phyloP scores from a whole-genome alignment of 2,329 filamentous ascomycete species.

The Ophiostoma angusticollis region DNA sequence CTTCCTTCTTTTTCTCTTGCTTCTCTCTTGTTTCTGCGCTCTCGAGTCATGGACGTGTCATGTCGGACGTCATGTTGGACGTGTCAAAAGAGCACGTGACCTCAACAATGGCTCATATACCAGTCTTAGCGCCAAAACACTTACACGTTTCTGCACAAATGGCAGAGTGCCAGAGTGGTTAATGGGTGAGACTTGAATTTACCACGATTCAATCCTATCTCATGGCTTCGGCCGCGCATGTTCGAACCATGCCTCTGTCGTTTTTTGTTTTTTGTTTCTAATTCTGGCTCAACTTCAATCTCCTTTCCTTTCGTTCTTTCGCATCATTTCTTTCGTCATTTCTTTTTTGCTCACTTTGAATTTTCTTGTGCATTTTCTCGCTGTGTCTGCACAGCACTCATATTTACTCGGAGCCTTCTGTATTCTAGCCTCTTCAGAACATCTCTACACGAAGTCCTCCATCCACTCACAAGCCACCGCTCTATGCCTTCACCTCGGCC shows the following conservation, averaged over 20 bases:
- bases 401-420: no score
- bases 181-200: conserved; percentile 16
- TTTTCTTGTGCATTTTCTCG: neutral
- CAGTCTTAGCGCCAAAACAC: neutral
- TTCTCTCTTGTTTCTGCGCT: neutral
- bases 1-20: neutral
- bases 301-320: conserved; percentile 1
- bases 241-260: conserved; percentile 16
- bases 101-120: no score
- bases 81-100: no score
- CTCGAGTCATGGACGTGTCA: no score
- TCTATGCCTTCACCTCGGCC: no score
- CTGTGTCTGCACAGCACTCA: no score
- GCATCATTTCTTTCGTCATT: conserved; percentile 1
- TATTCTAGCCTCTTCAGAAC: no score
- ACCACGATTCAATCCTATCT: conserved; percentile 11
- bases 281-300: no score
- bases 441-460: no score
- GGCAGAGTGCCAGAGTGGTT: conserved; percentile 16
- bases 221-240: conserved; percentile 16
- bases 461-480: no score
- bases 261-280: conserved; percentile 3
- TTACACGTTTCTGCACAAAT: conserved; percentile 2
- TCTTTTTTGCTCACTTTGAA: neutral
- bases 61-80: no score